A percentile compares a stretch with the other conserved stretches of the same genome.
Evolutionary conservation across 1,284 basidiomycete genomes (phyloP).

Genomic region (Cryptococcus neoformans): DNA sequence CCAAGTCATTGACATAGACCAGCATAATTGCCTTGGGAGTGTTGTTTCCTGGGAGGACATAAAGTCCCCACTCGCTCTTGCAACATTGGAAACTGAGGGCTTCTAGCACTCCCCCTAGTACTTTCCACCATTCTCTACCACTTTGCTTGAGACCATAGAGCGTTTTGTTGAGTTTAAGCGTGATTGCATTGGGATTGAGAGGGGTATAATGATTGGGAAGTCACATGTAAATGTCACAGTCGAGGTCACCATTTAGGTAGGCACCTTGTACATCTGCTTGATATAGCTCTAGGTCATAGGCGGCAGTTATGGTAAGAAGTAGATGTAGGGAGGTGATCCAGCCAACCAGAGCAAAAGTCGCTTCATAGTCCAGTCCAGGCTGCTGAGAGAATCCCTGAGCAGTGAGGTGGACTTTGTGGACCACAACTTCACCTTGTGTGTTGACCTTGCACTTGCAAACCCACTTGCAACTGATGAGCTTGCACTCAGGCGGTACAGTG

Average conservation of each 20-base stretch:
- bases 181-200: neutral
- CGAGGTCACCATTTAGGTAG: slow-evolving; percentile 11
- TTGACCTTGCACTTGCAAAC: neutral
- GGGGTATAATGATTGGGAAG: neutral
- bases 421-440: neutral
- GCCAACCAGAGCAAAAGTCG: slow-evolving; percentile 53
- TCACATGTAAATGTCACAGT: slow-evolving; percentile 12
- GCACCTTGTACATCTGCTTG: slow-evolving; percentile 11
- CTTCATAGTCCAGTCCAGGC: slow-evolving; percentile 45
- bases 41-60: neutral
- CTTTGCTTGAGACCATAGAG: slow-evolving; percentile 33
- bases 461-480: neutral
- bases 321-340: slow-evolving; percentile 47
- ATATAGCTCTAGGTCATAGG: slow-evolving; percentile 23
- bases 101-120: slow-evolving; percentile 3
- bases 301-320: slow-evolving; percentile 51
- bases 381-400: neutral
- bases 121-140: slow-evolving; percentile 36
- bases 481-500: neutral
- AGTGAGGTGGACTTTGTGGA: neutral
- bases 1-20: neutral
- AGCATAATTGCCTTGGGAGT: neutral
- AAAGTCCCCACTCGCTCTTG: slow-evolving; percentile 13
- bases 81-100: slow-evolving; percentile 7
- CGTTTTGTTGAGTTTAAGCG: slow-evolving; percentile 9